Percentiles rank a stretch among this genome's conserved stretches.
phyloP scores from a whole-genome alignment of 495 filamentous ascomycete genomes.

The Penicillium tannophilum region DNA sequence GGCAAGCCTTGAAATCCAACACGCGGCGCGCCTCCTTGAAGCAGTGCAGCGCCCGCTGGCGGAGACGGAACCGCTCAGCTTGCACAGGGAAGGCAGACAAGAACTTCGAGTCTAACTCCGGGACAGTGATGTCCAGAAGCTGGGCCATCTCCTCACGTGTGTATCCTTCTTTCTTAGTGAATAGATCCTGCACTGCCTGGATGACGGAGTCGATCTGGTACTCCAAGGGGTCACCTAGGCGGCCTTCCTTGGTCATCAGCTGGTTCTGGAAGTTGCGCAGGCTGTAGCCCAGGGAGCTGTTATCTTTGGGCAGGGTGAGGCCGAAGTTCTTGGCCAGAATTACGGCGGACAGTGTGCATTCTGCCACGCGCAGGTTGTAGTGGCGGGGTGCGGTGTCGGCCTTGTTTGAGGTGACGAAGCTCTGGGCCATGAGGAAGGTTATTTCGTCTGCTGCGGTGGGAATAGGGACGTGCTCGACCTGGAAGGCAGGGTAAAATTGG shows the following conservation, averaged over 20 bases:
- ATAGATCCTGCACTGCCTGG: constrained; percentile 58
- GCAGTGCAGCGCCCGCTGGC: constrained; percentile 84
- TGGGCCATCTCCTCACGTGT: constrained; percentile 83
- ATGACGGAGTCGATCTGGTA: constrained; percentile 72
- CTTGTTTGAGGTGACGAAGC: constrained; percentile 91
- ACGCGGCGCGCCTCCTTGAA: constrained; percentile 89
- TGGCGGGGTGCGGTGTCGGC: constrained; percentile 88
- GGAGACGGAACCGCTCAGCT: constrained; percentile 84
- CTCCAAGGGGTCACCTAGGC: constrained; percentile 55
- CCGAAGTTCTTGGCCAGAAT: constrained; percentile 62
- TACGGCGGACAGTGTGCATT: constrained; percentile 87
- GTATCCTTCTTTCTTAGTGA: constrained; percentile 79
- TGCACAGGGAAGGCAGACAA: constrained; percentile 85
- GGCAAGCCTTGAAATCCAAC: constrained; percentile 73
- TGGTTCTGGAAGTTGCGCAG: constrained; percentile 84
- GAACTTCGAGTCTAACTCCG: constrained; percentile 71
- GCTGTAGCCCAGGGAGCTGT: constrained; percentile 79
- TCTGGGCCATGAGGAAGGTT: constrained; percentile 91
- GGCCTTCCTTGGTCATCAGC: constrained; percentile 68
- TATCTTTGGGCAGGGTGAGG: constrained; percentile 73
- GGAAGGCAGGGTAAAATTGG: constrained; percentile 80
- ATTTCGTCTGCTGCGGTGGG: constrained; percentile 80
- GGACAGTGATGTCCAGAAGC: constrained; percentile 66
- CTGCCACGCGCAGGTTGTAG: constrained; percentile 96
- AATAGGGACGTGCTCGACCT: constrained; percentile 77